These are phyloP conservation scores for Pseudocercospora fijiensis DNA, from an alignment of 2,329 filamentous ascomycete species.

Conservation along the genomic window DNA sequence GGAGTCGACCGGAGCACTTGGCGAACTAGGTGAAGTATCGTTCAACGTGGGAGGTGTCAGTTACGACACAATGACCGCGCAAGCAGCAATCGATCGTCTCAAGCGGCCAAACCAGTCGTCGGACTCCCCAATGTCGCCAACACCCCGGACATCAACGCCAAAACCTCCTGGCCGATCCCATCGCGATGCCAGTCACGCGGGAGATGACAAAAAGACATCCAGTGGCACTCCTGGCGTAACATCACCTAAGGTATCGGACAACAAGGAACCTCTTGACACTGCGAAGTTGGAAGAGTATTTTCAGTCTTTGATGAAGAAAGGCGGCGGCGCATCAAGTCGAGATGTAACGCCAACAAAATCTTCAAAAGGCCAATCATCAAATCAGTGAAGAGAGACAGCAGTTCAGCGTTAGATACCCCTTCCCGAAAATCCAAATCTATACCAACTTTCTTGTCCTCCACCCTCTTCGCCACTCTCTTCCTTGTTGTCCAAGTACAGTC, in stretches of 20 bases:
- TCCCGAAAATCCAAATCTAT: too few species aligned
- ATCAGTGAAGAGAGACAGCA: not conserved
- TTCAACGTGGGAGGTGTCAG: constrained; percentile 99
- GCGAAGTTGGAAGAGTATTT: constrained; percentile 62
- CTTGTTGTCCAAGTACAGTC: constrained; percentile 15
- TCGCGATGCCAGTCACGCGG: constrained; percentile 13
- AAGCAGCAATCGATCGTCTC: constrained; percentile 37
- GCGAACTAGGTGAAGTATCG: constrained; percentile 36
- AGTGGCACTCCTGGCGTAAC: constrained; percentile 13
- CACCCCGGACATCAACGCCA: constrained; percentile 19
- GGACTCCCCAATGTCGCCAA: constrained; percentile 15
- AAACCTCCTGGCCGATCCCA: constrained; percentile 21
- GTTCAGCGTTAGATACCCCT: not conserved
- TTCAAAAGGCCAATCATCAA: not conserved
- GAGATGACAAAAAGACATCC: not conserved
- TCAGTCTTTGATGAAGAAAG: constrained; percentile 57
- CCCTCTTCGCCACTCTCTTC: not conserved
- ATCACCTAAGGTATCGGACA: constrained; percentile 31
- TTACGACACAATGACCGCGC: constrained; percentile 38
- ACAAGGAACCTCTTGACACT: constrained; percentile 50
- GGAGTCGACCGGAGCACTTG: constrained; percentile 38
- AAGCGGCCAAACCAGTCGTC: constrained; percentile 25
- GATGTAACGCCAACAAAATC: constrained; percentile 22
- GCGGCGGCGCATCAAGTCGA: constrained; percentile 33
- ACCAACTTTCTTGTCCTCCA: not conserved